Conservation (phyloP, 176 grass and related monocot species). For the Hyparrhenia diplandra region DNA sequence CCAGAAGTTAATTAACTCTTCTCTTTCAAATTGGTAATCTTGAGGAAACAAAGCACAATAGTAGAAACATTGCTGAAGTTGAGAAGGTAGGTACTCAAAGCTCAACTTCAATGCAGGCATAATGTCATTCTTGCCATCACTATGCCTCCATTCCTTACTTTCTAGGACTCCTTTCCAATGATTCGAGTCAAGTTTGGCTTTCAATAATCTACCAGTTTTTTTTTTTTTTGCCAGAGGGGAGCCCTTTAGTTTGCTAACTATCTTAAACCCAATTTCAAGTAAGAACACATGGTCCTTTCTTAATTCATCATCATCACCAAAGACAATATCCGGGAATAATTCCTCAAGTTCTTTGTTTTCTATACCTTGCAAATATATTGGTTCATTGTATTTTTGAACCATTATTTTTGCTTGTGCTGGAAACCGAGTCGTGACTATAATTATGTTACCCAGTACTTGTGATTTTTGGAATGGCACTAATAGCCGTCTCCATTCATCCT, state of each 20-base stretch:
- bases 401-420: background rate
- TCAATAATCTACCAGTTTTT: slow-evolving; percentile 10
- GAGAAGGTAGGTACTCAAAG: too few relatives aligned
- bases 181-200: background rate
- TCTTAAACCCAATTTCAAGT: background rate
- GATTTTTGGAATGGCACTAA: background rate
- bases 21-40: too few relatives aligned
- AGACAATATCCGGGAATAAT: background rate
- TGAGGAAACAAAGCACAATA: too few relatives aligned
- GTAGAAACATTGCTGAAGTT: too few relatives aligned
- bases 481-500: background rate
- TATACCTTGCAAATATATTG: slow-evolving; percentile 3
- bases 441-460: background rate
- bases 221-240: background rate
- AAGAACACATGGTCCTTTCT: background rate
- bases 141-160: slow-evolving; percentile 11
- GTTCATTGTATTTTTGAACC: background rate
- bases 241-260: background rate
- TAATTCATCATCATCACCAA: background rate
- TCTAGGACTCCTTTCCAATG: background rate
- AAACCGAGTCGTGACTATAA: background rate
- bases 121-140: too few relatives aligned
- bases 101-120: too few relatives aligned
- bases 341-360: background rate
- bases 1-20: too few relatives aligned